These are phyloP conservation scores for Strobilomyces echinocephalus DNA, from an alignment of 768 basidiomycete genomes.

Conservation along the genomic window DNA sequence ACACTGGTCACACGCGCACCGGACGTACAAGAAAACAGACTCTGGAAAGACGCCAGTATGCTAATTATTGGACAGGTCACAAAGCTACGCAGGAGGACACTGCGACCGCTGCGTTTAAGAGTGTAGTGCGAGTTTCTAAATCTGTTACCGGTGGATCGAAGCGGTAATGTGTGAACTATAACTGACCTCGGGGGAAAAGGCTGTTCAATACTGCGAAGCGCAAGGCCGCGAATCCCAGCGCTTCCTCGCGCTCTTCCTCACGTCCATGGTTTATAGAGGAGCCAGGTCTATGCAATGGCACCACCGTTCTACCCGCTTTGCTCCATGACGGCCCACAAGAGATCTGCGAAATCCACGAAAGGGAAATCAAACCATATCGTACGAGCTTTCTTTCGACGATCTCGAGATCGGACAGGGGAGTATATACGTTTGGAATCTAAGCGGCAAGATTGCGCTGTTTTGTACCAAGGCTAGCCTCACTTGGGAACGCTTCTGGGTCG, in stretches of 20 bases:
- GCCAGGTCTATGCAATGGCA: not conserved
- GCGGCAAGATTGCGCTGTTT: too few species aligned
- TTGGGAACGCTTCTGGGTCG: constrained; percentile 44
- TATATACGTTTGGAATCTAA: constrained; percentile 58
- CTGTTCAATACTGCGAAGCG: constrained; percentile 57
- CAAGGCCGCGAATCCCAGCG: too few species aligned
- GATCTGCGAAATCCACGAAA: not conserved
- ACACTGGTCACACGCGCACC: too few species aligned
- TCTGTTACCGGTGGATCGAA: not conserved
- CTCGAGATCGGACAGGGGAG: constrained; percentile 50
- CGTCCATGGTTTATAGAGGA: constrained; percentile 40
- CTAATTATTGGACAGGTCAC: constrained; percentile 59
- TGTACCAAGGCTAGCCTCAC: constrained; percentile 53
- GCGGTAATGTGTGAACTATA: not conserved
- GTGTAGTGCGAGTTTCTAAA: constrained; percentile 35
- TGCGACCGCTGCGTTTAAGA: constrained; percentile 61
- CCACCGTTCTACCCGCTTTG: not conserved
- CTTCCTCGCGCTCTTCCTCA: constrained; percentile 49
- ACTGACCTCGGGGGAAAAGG: constrained; percentile 41
- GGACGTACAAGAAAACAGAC: constrained; percentile 56
- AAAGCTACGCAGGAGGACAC: constrained; percentile 58
- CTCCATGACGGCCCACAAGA: constrained; percentile 7
- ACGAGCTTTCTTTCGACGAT: constrained; percentile 44
- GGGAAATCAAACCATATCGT: constrained; percentile 35
- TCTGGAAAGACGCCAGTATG: constrained; percentile 36